Evolutionary conservation across 192 early-diverging fungal species (phyloP), one percentile per base, ranked within the genome.

Genomic region (Coemansia sp.): DNA sequence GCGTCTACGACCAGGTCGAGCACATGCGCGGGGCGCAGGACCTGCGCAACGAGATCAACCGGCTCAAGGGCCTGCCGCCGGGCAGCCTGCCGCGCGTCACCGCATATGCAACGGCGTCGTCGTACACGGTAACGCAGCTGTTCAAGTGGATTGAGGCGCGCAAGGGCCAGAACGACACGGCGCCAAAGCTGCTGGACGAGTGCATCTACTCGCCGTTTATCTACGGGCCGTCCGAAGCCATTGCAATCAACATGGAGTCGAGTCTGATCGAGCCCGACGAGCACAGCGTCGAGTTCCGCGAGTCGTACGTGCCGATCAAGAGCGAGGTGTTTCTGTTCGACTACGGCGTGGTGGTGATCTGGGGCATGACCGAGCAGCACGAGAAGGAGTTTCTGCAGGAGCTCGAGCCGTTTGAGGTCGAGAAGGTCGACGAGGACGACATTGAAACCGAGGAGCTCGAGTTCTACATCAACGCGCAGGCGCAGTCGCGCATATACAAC

Each of bases 301-400:
- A 76, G 62, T 55, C 73, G 45, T 67, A 65, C 26, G 65, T 78
- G 49, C 60, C 63, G 28, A 78, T 79, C 45, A 70, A 74, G 63
- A 79, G 82, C 27, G 91, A 95, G 67, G 70, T 91, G 39, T 85
- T 95, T 59, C 83, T 87, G 45, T 95, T 98, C 69, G 92, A 94
- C 61, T 95, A 94, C 64, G 92, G 93, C 29, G 93, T 95, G 6
- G 83, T 91, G 11, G 95, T 98, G 0, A 88, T 98, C 58, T 98
- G 95, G 95, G 93, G 93, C 27, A 90, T 95, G 84, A 81, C 84
- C 22, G 85, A 87, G 50, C 64, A 79, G 19, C 92, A 98, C 55
- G 93, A 96, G 52, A 68, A 79, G 20, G 70, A 79, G 39, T 67
- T 95, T 29, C 72, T 98, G 36, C 73, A 76, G 12, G 89, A 90